Base-by-base conservation (phyloP, 169 alveolate genomes). In the Plasmodium coatneyi region DNA sequence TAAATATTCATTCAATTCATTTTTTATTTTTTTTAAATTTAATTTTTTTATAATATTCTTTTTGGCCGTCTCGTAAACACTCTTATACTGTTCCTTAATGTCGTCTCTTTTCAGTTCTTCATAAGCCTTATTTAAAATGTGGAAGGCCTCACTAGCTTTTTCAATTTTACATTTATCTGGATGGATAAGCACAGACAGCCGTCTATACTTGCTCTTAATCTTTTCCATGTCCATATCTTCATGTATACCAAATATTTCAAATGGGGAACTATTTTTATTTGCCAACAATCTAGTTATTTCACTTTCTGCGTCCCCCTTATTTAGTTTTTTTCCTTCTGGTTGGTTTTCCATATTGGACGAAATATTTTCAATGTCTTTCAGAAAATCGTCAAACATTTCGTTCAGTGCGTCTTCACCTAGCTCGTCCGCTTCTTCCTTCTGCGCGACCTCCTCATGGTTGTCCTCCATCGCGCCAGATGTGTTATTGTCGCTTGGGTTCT, bases 141-240 rank as follows among this genome's bases (percentile, higher is more conserved):
- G 97, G 92, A 98, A 98, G 6, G 99, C 99, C 7, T 98, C 99
- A 32, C 92, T 96, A 14, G 99, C 99, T 71, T 94, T 95, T 14
- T 95, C 97, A 89, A 97, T 97, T 76, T 92, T 95, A 92, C 98
- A 96, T 81, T 98, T 98, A 95, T 98, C 99, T 5, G 99, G 99
- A 84, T 98, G 99, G 71, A 98, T 97, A 78, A 96, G 87, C 28
- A 97, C 89, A 14, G 98, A 96, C 34, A 97, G 84, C 83, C 93
- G 84, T 71, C 94, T 95, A 94, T 95, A 95, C 54, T 92, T 92
- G 22, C 95, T 95, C 70, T 84, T 96, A 70, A 96, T 94, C 56
- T 72, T 78, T 32, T 95, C 96, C 94, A 91, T 43, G 71, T 80
- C 70, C 22, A 91, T 49, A 49, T 89, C 71, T 81, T 81, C 84